phyloP scores from a whole-genome alignment of 139 green algal species.

The Coccomyxa sp. region DNA sequence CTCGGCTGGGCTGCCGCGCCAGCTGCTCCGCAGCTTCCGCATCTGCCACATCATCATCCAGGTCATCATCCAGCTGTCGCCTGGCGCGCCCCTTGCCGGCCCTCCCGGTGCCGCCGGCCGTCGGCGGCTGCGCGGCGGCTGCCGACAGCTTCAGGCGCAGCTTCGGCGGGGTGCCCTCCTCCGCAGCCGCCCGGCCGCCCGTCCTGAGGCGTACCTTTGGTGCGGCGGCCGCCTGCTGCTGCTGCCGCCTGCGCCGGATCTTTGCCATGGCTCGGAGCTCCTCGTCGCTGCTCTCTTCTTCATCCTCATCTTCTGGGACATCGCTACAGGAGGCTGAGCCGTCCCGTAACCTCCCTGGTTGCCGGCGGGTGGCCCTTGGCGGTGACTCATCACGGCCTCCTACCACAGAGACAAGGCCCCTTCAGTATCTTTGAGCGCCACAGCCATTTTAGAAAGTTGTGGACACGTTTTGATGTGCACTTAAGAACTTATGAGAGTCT shows the following conservation, averaged over 20 bases:
- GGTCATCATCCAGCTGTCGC: neutral
- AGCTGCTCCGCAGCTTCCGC: neutral
- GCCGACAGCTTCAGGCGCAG: too few species aligned
- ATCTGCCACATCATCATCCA: neutral
- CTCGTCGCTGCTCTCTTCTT: neutral
- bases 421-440: neutral
- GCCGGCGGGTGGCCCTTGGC: neutral
- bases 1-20: neutral
- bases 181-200: too few species aligned
- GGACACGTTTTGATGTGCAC: neutral
- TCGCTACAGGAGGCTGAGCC: neutral
- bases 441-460: neutral
- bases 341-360: neutral
- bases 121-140: too few species aligned
- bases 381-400: neutral
- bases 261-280: neutral
- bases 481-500: neutral
- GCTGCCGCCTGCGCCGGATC: neutral
- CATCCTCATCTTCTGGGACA: neutral
- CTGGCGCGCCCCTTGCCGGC: neutral
- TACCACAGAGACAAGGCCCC: neutral
- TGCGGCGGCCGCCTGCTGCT: neutral
- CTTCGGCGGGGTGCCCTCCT: too few species aligned
- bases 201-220: too few species aligned
- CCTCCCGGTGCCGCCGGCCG: too few species aligned